Evolutionary conservation across 805 yeast genomes (phyloP).

Genomic region (Candida nanaspora): DNA sequence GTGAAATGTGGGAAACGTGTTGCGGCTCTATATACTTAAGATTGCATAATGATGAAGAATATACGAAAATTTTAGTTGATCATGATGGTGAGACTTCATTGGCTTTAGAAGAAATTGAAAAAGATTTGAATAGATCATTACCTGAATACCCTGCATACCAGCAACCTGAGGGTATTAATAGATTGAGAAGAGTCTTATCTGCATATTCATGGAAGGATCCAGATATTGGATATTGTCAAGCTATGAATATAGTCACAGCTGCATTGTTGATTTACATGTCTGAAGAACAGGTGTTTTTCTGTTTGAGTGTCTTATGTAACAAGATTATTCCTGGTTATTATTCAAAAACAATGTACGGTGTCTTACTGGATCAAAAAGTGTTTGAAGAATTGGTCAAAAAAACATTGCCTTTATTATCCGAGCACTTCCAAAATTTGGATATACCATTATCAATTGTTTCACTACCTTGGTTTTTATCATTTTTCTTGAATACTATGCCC

Average conservation of each 20-base stretch:
- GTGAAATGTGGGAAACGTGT: conserved; percentile 93
- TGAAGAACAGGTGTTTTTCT: conserved; percentile 98
- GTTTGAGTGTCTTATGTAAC: conserved; percentile 73
- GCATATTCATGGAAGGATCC: conserved; percentile 97
- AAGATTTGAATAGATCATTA: conserved; percentile 86
- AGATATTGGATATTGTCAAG: conserved; percentile 97
- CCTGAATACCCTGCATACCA: conserved; percentile 98
- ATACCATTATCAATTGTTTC: conserved; percentile 91
- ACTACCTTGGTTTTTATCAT: conserved; percentile 90
- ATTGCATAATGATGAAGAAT: conserved; percentile 53
- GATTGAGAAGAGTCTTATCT: conserved; percentile 80
- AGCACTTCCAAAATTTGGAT: conserved; percentile 69
- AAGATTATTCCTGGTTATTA: conserved; percentile 90
- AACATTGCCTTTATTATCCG: conserved; percentile 85
- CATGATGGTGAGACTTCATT: conserved; percentile 60
- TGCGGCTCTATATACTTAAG: conserved; percentile 80
- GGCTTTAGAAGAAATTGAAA: conserved; percentile 95
- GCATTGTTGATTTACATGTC: conserved; percentile 77
- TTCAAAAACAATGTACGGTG: conserved; percentile 96
- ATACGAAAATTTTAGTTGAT: conserved; percentile 48
- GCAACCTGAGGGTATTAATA: conserved; percentile 70
- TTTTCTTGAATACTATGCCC: conserved; percentile 91
- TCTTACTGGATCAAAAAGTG: conserved; percentile 86
- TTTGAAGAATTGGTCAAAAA: conserved; percentile 85
- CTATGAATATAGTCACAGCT: conserved; percentile 92